Evolutionary conservation across 2,329 filamentous ascomycete genomes (phyloP).

Genomic region (Verticillium klebahnii): DNA sequence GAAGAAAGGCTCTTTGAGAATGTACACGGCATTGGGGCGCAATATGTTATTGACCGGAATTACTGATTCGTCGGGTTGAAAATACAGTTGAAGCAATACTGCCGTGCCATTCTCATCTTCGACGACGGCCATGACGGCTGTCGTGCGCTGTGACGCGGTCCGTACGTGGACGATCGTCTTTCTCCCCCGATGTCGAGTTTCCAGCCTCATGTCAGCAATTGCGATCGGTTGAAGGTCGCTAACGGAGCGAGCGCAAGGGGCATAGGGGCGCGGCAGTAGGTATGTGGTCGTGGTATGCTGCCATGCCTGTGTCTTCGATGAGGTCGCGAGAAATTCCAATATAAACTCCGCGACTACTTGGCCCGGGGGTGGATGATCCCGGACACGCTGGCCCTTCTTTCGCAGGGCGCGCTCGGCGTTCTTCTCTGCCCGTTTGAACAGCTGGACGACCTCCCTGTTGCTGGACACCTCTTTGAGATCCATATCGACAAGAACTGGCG

Average conservation of each 20-base stretch:
- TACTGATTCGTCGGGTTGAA: slow-evolving; percentile 32
- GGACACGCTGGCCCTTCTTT: neutral
- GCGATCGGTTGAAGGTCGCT: slow-evolving; percentile 16
- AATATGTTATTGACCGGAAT: slow-evolving; percentile 29
- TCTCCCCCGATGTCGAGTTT: slow-evolving; percentile 20
- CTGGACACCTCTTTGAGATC: neutral
- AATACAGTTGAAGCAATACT: slow-evolving; percentile 32
- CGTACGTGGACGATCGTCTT: slow-evolving; percentile 14
- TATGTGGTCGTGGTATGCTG: neutral
- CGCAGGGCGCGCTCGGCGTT: neutral
- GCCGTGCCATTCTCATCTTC: slow-evolving; percentile 33
- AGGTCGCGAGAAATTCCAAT: neutral
- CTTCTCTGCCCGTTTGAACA: neutral
- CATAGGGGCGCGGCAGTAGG: slow-evolving; percentile 11
- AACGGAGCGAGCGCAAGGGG: slow-evolving; percentile 15
- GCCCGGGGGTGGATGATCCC: neutral
- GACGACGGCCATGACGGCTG: slow-evolving; percentile 22
- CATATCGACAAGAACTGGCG: neutral
- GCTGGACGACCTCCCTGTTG: neutral
- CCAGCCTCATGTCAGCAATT: slow-evolving; percentile 23
- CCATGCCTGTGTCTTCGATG: neutral
- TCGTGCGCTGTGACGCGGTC: slow-evolving; percentile 13
- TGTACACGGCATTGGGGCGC: slow-evolving; percentile 23
- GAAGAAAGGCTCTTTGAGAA: slow-evolving; percentile 53
- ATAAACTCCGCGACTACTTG: neutral